Percentiles rank a stretch among this genome's conserved stretches.
Conservation (phyloP, 176 grass and related monocot genomes). For the Rhynchospora breviuscula region DNA sequence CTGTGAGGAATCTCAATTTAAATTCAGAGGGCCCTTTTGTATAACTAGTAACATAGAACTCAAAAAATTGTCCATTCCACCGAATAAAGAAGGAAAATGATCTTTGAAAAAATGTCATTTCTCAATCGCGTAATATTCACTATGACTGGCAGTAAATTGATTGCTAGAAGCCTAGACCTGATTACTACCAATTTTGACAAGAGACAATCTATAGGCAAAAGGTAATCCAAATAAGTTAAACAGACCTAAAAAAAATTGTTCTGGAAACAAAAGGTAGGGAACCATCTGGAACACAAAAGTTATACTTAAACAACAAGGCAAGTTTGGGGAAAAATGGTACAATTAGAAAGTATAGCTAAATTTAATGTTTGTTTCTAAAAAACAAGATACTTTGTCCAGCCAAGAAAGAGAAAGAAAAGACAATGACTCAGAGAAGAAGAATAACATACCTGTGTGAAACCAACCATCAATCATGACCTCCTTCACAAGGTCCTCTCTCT, state of each 20-base stretch:
- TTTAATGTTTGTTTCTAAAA: neutral
- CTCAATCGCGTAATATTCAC: neutral
- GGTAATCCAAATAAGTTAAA: neutral
- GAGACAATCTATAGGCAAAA: neutral
- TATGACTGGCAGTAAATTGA: neutral
- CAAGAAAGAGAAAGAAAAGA: neutral
- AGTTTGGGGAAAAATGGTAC: neutral
- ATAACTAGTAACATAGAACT: neutral
- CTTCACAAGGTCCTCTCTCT: slow-evolving; percentile 62
- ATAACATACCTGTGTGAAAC: slow-evolving; percentile 91
- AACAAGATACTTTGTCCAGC: neutral
- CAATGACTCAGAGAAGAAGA: neutral
- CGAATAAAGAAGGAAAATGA: no score
- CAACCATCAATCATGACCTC: slow-evolving; percentile 93
- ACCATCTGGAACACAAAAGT: neutral
- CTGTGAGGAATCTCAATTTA: slow-evolving; percentile 31
- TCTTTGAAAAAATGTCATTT: neutral
- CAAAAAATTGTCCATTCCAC: neutral
- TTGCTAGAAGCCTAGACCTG: no score
- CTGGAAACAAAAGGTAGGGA: neutral
- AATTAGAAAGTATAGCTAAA: neutral
- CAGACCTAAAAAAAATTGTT: neutral
- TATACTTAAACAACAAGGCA: neutral
- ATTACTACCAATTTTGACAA: neutral
- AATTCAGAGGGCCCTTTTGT: neutral